Base-by-base conservation (phyloP, 768 basidiomycete species). In the Ramaria sp. region DNA sequence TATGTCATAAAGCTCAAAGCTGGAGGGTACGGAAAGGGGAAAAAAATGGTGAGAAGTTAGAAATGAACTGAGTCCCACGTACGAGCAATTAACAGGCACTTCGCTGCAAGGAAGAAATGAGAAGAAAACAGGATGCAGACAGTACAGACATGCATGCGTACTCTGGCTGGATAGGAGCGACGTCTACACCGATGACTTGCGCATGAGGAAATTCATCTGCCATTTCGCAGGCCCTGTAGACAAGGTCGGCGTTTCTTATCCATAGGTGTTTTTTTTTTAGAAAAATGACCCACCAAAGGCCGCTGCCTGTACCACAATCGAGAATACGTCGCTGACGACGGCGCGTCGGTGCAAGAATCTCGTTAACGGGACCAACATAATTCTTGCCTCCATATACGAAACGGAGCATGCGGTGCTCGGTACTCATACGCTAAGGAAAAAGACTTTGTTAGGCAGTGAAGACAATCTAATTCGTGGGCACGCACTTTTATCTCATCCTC, bases 131-230 rank as follows among this genome's bases (percentile, higher is more conserved):
- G 30, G 4, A 6, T 22, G 20, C 13, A 32, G 28, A 30, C 28
- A 2, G 22, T 22, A 59, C 50, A 27, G 41, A 18, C 25, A 43
- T 32, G 43, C 32, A 55, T 48, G 62, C 76, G 61, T 65, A 88
- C 88, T 78, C 74, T 48, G 83, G 82, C 63, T 85, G 84, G 38
- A 85, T 77, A 58, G 83, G 83, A 22, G 83, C 88, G 60, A 88
- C 83, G 67, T 91, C 88, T 50, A 87, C 66, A 39, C 83, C 88
- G 60, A 75, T 71, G 64, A 89, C 86, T 60, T 69, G 67, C 57
- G 78, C 83, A 61, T 77, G 70, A 16, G 79, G 81, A 64, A 83
- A 90, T 48, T 72, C 70, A 44, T 63, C 66, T 52, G 83, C 84
- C 81, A 90, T 83, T 59, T 88, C 83, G 66, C 83, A 73, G 3